Evolutionary conservation across 192 early-diverging fungal genomes (phyloP), one percentile per base, ranked within the genome.

Genomic region (Dissophora globulifera): DNA sequence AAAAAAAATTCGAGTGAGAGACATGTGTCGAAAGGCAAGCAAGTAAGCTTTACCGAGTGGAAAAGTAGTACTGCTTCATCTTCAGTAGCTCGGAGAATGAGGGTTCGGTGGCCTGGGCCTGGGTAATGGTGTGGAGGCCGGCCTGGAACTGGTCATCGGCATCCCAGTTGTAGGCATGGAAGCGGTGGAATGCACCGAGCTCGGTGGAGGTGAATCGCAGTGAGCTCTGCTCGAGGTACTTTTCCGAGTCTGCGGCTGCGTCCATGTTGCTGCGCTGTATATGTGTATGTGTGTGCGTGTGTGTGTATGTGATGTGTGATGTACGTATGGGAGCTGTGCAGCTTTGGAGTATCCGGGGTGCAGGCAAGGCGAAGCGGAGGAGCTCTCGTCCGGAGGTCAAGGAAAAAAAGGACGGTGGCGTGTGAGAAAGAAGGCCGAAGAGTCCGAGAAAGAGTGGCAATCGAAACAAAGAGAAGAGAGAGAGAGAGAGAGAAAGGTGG

Each of bases 21-120:
- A 52, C 31, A 9, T 15, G 15, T 41, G 23, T 16, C 32, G 45
- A 50, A 33, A 33, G 17, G 23, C 22, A 11, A 35, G 53, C 52
- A 12, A 27, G 26, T 27, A 26, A n/a, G 9, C 6, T 22, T n/a
- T 74, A 76, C 72, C 72, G 66, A 41, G 72, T 76, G 6, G 72
- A 76, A 17, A 76, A 76, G 52, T 76, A 76, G 38, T 76, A 76
- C 23, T 76, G 72, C 62, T 76, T 76, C 72, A 76, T 76, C 32
- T 76, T 76, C 33, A 76, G 58, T 27, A 67, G n/a, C 40, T 76
- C 72, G 5, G 64, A 76, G 38, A 47, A 42, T 22, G 72, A 76
- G 19, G 72, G 72, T 0, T 27, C 27, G 30, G 22, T 29, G 15
- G 63, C 45, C 43, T 67, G 55, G 12, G 72, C 10, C 22, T 60